phyloP scores from a whole-genome alignment of 2,329 filamentous ascomycete species.

The Aureobasidium sp. region DNA sequence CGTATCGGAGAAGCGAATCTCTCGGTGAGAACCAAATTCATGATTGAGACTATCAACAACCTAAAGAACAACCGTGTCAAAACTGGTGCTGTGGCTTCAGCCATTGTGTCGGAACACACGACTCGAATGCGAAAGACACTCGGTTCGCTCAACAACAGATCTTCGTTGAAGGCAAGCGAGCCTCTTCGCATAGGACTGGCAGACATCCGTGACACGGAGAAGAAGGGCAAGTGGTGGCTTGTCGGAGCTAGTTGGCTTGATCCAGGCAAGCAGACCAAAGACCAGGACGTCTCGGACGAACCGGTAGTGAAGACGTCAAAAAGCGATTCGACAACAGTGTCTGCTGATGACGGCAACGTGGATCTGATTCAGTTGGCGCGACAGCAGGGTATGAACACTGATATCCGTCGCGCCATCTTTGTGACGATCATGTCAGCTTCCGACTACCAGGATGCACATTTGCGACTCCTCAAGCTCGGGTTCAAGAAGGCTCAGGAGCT shows the following conservation, averaged over 20 bases:
- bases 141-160: conserved; percentile 63
- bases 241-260: conserved; percentile 84
- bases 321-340: not conserved
- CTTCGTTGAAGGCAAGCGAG: conserved; percentile 64
- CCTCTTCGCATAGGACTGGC: conserved; percentile 73
- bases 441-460: conserved; percentile 76
- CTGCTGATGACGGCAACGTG: conserved; percentile 34
- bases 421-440: conserved; percentile 78
- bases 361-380: conserved; percentile 69
- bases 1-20: conserved; percentile 62
- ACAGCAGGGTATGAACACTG: conserved; percentile 79
- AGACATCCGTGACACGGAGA: conserved; percentile 77
- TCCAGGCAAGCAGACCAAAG: conserved; percentile 25
- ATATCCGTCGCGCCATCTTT: conserved; percentile 85
- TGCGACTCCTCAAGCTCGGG: conserved; percentile 70
- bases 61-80: conserved; percentile 92
- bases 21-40: conserved; percentile 87
- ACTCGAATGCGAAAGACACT: conserved; percentile 84
- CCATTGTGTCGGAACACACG: conserved; percentile 71
- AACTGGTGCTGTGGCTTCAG: conserved; percentile 61
- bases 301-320: not conserved
- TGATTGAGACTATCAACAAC: conserved; percentile 93
- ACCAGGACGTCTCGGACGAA: not conserved
- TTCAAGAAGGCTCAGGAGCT: conserved; percentile 80
- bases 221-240: conserved; percentile 96